Conservation (phyloP, 495 filamentous ascomycete genomes). For the Cryomyces minteri region DNA sequence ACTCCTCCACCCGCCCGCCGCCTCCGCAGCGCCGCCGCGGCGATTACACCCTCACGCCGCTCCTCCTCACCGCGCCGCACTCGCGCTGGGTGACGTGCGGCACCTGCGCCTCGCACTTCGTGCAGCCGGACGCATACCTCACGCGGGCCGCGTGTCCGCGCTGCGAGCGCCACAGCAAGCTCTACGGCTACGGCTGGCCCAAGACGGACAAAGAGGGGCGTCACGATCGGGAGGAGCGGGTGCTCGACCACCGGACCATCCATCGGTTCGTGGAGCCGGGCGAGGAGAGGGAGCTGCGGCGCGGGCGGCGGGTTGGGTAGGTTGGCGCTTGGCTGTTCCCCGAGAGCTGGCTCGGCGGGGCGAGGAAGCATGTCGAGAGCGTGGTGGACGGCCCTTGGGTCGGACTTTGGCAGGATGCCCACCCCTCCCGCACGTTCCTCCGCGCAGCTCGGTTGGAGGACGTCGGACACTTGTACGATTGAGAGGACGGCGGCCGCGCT, state of each 20-base stretch:
- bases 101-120: conserved; percentile 61
- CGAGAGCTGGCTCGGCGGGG: too few species aligned
- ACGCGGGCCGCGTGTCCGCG: conserved; percentile 72
- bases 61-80: conserved; percentile 51
- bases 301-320: too few species aligned
- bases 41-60: conserved; percentile 39
- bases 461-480: too few species aligned
- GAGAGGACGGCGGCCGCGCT: too few species aligned
- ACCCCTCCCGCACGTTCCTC: too few species aligned
- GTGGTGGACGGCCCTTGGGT: too few species aligned
- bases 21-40: conserved; percentile 13
- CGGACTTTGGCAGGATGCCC: too few species aligned
- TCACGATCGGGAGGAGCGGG: conserved; percentile 46
- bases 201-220: conserved; percentile 68
- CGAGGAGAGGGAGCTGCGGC: conserved; percentile 13
- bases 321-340: too few species aligned
- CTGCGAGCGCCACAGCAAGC: conserved; percentile 86
- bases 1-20: neutral
- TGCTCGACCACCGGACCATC: conserved; percentile 21
- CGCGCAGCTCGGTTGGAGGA: too few species aligned
- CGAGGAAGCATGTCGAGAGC: too few species aligned
- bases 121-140: conserved; percentile 72
- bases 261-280: conserved; percentile 22
- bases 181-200: conserved; percentile 91
- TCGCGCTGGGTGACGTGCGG: conserved; percentile 76